A percentile compares a stretch with the other conserved stretches of the same genome.
Conservation (phyloP, 108 stramenopile species). For the Craspedostauros australis region DNA sequence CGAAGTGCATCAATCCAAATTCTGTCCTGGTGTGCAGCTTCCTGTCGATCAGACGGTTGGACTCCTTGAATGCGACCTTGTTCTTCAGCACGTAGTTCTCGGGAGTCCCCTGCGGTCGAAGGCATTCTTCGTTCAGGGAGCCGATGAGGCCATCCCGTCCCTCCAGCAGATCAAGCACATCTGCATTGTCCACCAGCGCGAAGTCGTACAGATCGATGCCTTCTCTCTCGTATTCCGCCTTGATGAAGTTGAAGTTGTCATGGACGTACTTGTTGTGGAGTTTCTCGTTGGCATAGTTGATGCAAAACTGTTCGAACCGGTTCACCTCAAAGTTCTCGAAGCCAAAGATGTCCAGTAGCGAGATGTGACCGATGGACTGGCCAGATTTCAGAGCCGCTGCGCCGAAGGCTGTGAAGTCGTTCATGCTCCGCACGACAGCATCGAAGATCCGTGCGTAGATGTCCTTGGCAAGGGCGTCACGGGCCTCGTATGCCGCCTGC, state of each 20-base stretch:
- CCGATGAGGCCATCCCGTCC: slow-evolving; percentile 78
- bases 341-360: slow-evolving; percentile 95
- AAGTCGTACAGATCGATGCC: slow-evolving; percentile 86
- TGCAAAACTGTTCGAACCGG: slow-evolving; percentile 93
- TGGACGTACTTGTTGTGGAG: slow-evolving; percentile 89
- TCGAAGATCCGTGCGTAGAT: slow-evolving; percentile 84
- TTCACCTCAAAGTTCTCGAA: slow-evolving; percentile 94
- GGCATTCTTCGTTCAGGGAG: slow-evolving; percentile 93
- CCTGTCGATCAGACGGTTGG: slow-evolving; percentile 37
- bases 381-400: slow-evolving; percentile 11
- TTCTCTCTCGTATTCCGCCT: slow-evolving; percentile 79
- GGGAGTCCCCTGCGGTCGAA: slow-evolving; percentile 78
- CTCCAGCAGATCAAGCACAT: slow-evolving; percentile 85
- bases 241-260: slow-evolving; percentile 59
- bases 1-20: slow-evolving; percentile 86
- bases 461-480: slow-evolving; percentile 90
- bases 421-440: slow-evolving; percentile 52
- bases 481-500: slow-evolving; percentile 54
- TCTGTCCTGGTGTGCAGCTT: slow-evolving; percentile 49
- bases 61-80: slow-evolving; percentile 32
- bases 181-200: slow-evolving; percentile 83
- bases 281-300: slow-evolving; percentile 95
- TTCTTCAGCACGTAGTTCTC: slow-evolving; percentile 70
- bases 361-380: slow-evolving; percentile 55
- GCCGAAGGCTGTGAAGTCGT: slow-evolving; percentile 22